These are phyloP conservation scores for Fusarium longipes DNA, from an alignment of 2,329 filamentous ascomycete species.

Conservation along the genomic window DNA sequence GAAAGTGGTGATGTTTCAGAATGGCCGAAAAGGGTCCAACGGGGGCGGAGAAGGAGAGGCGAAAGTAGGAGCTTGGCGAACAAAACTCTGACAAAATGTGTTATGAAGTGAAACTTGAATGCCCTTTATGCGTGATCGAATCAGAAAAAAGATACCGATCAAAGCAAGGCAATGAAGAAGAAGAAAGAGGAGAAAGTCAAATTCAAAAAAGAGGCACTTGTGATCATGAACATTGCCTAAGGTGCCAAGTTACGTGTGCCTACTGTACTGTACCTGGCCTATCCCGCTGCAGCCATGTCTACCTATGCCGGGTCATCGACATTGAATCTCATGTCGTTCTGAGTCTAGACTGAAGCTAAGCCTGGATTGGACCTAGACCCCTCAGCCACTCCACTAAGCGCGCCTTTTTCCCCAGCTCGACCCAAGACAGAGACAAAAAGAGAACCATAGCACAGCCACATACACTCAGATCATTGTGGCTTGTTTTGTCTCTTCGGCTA, in stretches of 20 bases:
- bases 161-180: constrained; percentile 7
- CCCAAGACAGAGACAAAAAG: background rate
- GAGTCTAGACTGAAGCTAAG: constrained; percentile 15
- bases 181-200: constrained; percentile 5
- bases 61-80: constrained; percentile 1
- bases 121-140: background rate
- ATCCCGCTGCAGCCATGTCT: background rate
- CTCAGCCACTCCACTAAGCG: constrained; percentile 16
- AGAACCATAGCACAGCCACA: constrained; percentile 3
- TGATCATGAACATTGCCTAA: constrained; percentile 24
- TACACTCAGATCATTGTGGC: constrained; percentile 11
- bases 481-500: constrained; percentile 13
- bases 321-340: constrained; percentile 11
- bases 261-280: background rate
- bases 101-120: constrained; percentile 8
- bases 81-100: constrained; percentile 11
- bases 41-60: constrained; percentile 9
- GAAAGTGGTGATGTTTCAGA: constrained; percentile 39
- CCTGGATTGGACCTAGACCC: constrained; percentile 14
- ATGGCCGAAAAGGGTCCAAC: constrained; percentile 18
- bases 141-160: constrained; percentile 4
- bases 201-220: constrained; percentile 32
- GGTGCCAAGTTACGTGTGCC: constrained; percentile 1
- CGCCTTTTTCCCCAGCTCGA: background rate
- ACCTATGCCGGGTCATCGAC: constrained; percentile 11